Conservation (phyloP, 192 early-diverging fungal genomes). For the Umbelopsis isabellina region DNA sequence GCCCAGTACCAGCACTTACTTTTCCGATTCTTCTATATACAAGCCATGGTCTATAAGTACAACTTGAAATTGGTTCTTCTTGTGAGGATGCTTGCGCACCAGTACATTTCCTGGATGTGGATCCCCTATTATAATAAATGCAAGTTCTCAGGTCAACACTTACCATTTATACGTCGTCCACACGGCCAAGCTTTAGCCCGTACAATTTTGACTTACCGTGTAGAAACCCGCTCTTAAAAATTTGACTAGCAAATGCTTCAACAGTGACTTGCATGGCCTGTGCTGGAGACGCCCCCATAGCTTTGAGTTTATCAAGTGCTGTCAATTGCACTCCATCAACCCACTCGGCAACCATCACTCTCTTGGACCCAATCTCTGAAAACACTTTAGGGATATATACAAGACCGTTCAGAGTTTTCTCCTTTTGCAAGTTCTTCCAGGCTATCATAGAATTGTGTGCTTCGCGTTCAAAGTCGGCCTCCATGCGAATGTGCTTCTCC, state of each 20-base stretch:
- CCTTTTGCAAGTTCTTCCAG: constrained; percentile 49
- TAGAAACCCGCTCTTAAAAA: constrained; percentile 85
- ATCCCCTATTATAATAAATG: constrained; percentile 47
- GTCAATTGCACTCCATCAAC: constrained; percentile 80
- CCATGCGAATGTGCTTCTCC: constrained; percentile 71
- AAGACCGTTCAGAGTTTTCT: constrained; percentile 46
- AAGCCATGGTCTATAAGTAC: constrained; percentile 91
- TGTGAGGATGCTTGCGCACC: constrained; percentile 66
- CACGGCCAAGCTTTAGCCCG: too few relatives aligned
- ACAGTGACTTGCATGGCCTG: constrained; percentile 76
- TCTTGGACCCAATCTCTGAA: constrained; percentile 66
- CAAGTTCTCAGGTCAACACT: background rate
- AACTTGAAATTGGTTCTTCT: constrained; percentile 44
- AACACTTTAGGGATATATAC: constrained; percentile 83
- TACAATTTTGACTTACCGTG: constrained; percentile 54
- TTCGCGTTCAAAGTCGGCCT: constrained; percentile 91
- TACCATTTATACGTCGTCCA: background rate
- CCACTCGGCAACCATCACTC: constrained; percentile 90
- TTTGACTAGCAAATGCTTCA: constrained; percentile 84
- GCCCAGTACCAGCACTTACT: background rate
- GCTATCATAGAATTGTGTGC: constrained; percentile 77
- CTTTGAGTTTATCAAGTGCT: constrained; percentile 54
- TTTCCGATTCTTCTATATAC: constrained; percentile 74
- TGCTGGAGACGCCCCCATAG: constrained; percentile 36
- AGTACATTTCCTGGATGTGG: constrained; percentile 87